phyloP scores from a whole-genome alignment of 208 protist species.

The Trichomonas gallinae region DNA sequence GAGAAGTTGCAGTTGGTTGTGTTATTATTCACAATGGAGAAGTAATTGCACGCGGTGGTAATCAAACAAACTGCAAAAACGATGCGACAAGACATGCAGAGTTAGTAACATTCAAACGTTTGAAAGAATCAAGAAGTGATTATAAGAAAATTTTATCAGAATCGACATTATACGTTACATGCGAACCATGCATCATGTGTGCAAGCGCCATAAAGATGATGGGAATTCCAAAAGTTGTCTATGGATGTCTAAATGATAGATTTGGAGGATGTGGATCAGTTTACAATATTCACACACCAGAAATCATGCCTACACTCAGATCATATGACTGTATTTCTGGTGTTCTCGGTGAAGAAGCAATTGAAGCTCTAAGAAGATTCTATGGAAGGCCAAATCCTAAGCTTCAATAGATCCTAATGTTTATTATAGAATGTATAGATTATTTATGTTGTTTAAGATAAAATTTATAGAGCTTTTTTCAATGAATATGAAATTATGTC shows the following conservation, averaged over 20 bases:
- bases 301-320: background rate
- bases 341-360: background rate
- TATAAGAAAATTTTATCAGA: background rate
- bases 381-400: slow-evolving; percentile 14
- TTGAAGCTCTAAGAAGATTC: background rate
- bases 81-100: slow-evolving; percentile 32
- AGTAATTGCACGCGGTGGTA: slow-evolving; percentile 32
- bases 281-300: background rate
- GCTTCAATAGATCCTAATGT: background rate
- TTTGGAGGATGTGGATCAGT: slow-evolving; percentile 44
- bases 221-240: slow-evolving; percentile 34
- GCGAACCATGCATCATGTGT: slow-evolving; percentile 51
- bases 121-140: background rate
- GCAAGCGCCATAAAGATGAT: slow-evolving; percentile 34
- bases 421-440: background rate
- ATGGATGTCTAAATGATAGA: slow-evolving; percentile 39
- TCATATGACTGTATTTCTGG: background rate
- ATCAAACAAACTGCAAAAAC: slow-evolving; percentile 34
- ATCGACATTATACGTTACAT: slow-evolving; percentile 41
- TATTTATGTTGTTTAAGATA: too few relatives aligned
- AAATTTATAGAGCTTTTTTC: too few relatives aligned
- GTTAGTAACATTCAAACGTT: slow-evolving; percentile 27
- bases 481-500: too few relatives aligned
- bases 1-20: slow-evolving; percentile 48
- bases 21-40: slow-evolving; percentile 35